These are phyloP conservation scores for Alisma plantagoaquatica DNA, from an alignment of 106 monocot genomes.

Conservation along the genomic window DNA sequence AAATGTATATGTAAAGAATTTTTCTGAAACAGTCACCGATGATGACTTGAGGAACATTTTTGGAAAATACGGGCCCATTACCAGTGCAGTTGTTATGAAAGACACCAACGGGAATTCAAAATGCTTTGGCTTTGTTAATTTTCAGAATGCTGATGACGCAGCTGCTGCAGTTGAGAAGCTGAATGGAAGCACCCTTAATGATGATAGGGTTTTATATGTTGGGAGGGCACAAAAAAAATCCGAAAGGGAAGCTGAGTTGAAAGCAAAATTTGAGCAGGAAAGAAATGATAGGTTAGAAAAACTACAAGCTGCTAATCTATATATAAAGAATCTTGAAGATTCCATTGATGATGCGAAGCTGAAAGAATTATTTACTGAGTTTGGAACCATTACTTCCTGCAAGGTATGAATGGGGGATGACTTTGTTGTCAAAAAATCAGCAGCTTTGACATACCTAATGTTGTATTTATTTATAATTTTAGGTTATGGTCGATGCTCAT, in stretches of 20 bases:
- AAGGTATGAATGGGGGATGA: slow-evolving; percentile 32
- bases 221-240: slow-evolving; percentile 52
- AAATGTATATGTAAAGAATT: slow-evolving; percentile 65
- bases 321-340: slow-evolving; percentile 62
- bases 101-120: slow-evolving; percentile 45
- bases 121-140: slow-evolving; percentile 58
- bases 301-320: slow-evolving; percentile 35
- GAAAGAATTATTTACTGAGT: slow-evolving; percentile 33
- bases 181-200: slow-evolving; percentile 27
- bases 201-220: slow-evolving; percentile 50
- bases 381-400: slow-evolving; percentile 44
- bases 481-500: slow-evolving; percentile 59
- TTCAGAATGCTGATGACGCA: slow-evolving; percentile 38
- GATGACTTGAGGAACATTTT: slow-evolving; percentile 38
- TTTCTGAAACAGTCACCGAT: slow-evolving; percentile 28
- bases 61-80: slow-evolving; percentile 32
- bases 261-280: slow-evolving; percentile 40
- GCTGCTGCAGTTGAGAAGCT: slow-evolving; percentile 27
- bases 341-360: slow-evolving; percentile 32
- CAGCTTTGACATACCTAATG: no score
- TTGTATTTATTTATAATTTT: no score
- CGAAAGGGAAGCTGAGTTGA: slow-evolving; percentile 51
- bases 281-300: slow-evolving; percentile 28
- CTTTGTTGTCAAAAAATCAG: no score
- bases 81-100: slow-evolving; percentile 44